Base-by-base conservation (phyloP, 129 eudicot species). In the Tanacetum coccineum region DNA sequence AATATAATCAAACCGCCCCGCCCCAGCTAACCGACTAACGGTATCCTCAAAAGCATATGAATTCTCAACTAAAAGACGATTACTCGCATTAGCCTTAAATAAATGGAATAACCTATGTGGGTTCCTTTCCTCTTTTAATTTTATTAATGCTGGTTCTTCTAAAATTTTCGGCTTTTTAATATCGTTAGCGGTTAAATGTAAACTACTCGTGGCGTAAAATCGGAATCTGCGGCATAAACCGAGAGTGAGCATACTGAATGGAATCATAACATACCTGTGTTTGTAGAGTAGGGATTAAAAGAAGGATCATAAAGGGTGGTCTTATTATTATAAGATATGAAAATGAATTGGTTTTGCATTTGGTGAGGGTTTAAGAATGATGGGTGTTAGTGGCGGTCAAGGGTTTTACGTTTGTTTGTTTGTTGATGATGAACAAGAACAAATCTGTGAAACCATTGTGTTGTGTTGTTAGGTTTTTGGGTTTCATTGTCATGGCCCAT, bases 11-110 rank as follows among this genome's bases (percentile, higher is more conserved):
- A 80, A 82, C 48, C 88, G 58, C 4, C 88, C 72, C 0, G 94
- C 97, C 12, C 97, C 97, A 49, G 93, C 90, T 74, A 91, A 76
- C 74, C 96, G 63, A 3, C 86, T 76, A 22, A 91, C 57, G 0
- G 90, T 81, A 51, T 91, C 97, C 76, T 87, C 96, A 66, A 91
- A 91, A 0, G 90, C 97, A 71, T 79, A 80, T 9, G 74, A 66
- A 52, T 87, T 87, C 60, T 91, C 97, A 7, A 91, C 46, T 40
- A 91, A 87, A 8, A 83, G 61, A 14, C 75, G 68, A 25, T 91
- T 91, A 30, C 56, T 70, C 15, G 95, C 95, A 80, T 86, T 89
- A 40, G 80, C 81, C 74, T 78, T 89, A 69, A 89, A 89, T 42
- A 89, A 55, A 39, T 81, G 62, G 67, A 86, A 89, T 63, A 89